phyloP scores from a whole-genome alignment of 208 protist genomes.

The Trypanosoma grayi region DNA sequence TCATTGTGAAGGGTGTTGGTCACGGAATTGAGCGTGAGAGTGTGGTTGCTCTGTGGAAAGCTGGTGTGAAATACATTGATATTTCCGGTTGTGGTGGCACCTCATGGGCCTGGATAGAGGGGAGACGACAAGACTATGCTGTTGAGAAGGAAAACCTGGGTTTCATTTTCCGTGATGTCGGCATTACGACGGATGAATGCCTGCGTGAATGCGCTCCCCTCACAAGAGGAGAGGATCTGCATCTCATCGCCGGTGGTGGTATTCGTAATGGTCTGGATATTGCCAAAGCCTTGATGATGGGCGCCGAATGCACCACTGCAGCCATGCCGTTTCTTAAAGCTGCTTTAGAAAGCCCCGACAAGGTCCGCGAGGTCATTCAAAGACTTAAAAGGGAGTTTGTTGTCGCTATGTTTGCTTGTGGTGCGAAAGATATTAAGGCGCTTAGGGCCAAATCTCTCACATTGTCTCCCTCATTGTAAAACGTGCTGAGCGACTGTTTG shows the following conservation, averaged over 20 bases:
- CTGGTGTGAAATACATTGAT: constrained; percentile 86
- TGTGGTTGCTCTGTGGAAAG: constrained; percentile 56
- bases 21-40: constrained; percentile 86
- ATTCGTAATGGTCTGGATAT: constrained; percentile 87
- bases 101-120: constrained; percentile 93
- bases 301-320: constrained; percentile 73
- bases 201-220: constrained; percentile 58
- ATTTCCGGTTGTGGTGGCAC: constrained; percentile 89
- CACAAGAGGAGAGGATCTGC: constrained; percentile 39
- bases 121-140: constrained; percentile 58
- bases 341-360: constrained; percentile 68
- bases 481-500: no score
- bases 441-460: constrained; percentile 31
- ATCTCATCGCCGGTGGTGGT: constrained; percentile 87
- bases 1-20: constrained; percentile 89
- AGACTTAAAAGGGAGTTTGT: constrained; percentile 68
- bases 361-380: constrained; percentile 72
- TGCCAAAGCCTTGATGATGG: constrained; percentile 84
- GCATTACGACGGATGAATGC: constrained; percentile 83
- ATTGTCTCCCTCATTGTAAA: constrained; percentile 5
- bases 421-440: constrained; percentile 71
- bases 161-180: constrained; percentile 86
- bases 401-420: constrained; percentile 89
- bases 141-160: constrained; percentile 75
- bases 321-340: constrained; percentile 90